phyloP scores from a whole-genome alignment of 768 basidiomycete genomes.

The Filobasidium floriforme region DNA sequence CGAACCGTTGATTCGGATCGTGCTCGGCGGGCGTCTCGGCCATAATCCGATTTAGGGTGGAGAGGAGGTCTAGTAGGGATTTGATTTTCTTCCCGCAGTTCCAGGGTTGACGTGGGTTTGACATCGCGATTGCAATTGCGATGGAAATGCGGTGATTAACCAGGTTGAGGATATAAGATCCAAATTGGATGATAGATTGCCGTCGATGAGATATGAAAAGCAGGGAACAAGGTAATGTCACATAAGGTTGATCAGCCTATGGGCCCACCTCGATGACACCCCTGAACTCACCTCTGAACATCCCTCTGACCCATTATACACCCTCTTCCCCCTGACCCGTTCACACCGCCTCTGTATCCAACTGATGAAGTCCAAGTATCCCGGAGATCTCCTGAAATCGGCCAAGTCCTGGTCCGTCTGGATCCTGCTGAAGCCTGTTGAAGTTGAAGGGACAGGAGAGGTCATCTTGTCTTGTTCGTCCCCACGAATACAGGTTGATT shows the following conservation, averaged over 20 bases:
- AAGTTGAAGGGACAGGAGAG: too few relatives aligned
- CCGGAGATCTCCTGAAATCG: constrained; percentile 48
- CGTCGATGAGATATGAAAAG: neutral
- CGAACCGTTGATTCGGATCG: constrained; percentile 70
- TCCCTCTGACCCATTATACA: constrained; percentile 49
- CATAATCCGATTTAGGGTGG: constrained; percentile 65
- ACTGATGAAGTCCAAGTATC: constrained; percentile 64
- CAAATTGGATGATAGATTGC: too few relatives aligned
- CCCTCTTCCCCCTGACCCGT: constrained; percentile 60
- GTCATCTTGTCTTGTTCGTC: too few relatives aligned
- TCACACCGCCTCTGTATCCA: constrained; percentile 72
- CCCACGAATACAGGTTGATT: neutral
- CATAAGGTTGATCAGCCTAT: constrained; percentile 20
- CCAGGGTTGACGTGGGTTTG: too few relatives aligned
- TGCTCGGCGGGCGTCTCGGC: constrained; percentile 67
- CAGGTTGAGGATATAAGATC: too few relatives aligned
- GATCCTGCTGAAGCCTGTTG: neutral
- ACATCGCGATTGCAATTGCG: too few relatives aligned
- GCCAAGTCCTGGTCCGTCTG: constrained; percentile 3
- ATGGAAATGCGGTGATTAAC: too few relatives aligned
- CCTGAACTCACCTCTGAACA: constrained; percentile 34
- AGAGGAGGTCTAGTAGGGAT: constrained; percentile 55
- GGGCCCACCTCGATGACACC: neutral
- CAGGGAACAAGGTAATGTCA: constrained; percentile 10
- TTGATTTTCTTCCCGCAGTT: constrained; percentile 33